Conservation (phyloP, 305 asterid genomes). For the Fraxinus dipetala region DNA sequence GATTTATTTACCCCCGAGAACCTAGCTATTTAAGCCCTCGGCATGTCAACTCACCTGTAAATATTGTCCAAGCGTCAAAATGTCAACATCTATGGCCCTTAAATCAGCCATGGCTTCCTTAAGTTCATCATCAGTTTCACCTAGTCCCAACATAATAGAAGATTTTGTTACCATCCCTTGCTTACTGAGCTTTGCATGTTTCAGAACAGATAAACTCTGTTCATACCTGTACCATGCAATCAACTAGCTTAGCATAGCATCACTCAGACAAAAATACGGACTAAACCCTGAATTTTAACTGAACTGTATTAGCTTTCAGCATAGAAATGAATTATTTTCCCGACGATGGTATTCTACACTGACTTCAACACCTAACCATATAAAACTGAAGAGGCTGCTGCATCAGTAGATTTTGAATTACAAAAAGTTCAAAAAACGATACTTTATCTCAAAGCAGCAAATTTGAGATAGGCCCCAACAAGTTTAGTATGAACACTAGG, state of each 20-base stretch:
- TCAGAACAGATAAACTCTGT: slow-evolving; percentile 85
- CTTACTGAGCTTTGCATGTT: slow-evolving; percentile 80
- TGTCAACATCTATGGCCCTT: slow-evolving; percentile 86
- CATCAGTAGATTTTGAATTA: background rate
- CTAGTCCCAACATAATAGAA: slow-evolving; percentile 95
- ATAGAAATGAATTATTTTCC: slow-evolving; percentile 12
- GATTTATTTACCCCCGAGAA: background rate
- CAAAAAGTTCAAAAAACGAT: background rate
- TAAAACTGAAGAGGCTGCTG: background rate
- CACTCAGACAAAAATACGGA: background rate
- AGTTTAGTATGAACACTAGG: background rate
- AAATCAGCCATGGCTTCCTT: slow-evolving; percentile 88
- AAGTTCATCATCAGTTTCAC: slow-evolving; percentile 90
- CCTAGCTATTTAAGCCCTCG: background rate
- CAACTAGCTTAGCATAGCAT: slow-evolving; percentile 1
- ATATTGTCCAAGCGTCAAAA: slow-evolving; percentile 91
- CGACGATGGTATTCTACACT: background rate
- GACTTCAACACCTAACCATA: background rate
- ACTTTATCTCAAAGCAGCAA: background rate
- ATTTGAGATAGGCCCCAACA: background rate
- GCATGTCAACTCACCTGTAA: slow-evolving; percentile 58
- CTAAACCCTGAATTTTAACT: background rate
- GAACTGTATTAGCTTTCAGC: background rate
- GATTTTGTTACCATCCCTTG: slow-evolving; percentile 92
- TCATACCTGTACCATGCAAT: slow-evolving; percentile 58